phyloP scores from a whole-genome alignment of 2,329 filamentous ascomycete species.

The Cercospora sp. region DNA sequence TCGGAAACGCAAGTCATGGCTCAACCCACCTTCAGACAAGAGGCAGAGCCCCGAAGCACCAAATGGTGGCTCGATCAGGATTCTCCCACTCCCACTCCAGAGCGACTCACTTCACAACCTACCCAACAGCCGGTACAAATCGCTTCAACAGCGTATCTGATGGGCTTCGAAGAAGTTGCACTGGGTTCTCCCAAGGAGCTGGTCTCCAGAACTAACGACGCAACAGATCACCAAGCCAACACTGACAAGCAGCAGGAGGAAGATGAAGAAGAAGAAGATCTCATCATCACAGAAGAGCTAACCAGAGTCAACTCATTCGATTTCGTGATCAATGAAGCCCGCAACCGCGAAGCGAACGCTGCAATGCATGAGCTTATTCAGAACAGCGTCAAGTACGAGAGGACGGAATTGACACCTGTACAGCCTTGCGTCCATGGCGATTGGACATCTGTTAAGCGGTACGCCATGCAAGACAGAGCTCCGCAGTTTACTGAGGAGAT shows the following conservation, averaged over 20 bases:
- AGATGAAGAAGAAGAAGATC: constrained; percentile 9
- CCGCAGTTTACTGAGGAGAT: not conserved
- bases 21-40: not conserved
- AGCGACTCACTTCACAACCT: not conserved
- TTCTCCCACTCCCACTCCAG: not conserved
- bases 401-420: not conserved
- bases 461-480: not conserved
- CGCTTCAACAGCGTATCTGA: not conserved
- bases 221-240: not conserved
- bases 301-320: constrained; percentile 18
- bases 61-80: constrained; percentile 1
- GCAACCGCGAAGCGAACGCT: constrained; percentile 10
- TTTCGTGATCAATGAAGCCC: constrained; percentile 14
- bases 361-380: constrained; percentile 9
- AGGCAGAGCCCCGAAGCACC: not conserved
- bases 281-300: constrained; percentile 4
- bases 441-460: not conserved
- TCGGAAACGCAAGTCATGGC: not conserved
- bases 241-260: not conserved
- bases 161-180: constrained; percentile 19
- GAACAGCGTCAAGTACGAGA: not conserved
- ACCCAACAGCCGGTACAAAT: not conserved
- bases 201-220: not conserved
- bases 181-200: not conserved
- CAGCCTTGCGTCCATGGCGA: not conserved